These are phyloP conservation scores for Nicotiana undulata DNA, from an alignment of 257 asterid species.

Conservation along the genomic window DNA sequence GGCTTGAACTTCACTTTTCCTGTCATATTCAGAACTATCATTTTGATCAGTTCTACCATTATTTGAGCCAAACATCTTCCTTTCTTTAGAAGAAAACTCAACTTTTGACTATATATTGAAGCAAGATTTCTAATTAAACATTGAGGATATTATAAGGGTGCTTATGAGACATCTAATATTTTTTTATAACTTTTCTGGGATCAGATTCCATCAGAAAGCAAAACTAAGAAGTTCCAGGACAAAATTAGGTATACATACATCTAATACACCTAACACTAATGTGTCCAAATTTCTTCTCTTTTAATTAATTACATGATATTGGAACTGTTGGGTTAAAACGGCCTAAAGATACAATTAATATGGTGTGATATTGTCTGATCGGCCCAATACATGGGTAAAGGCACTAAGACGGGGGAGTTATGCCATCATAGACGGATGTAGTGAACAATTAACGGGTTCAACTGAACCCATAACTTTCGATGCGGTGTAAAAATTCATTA, in stretches of 20 bases:
- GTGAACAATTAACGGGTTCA: too few relatives aligned
- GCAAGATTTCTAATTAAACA: background rate
- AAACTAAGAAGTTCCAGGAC: background rate
- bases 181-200: background rate
- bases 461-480: too few relatives aligned
- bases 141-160: background rate
- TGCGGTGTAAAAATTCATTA: too few relatives aligned
- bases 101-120: background rate
- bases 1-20: constrained; percentile 6
- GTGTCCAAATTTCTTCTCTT: background rate
- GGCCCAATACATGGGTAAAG: too few relatives aligned
- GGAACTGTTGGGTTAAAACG: background rate
- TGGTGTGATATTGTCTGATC: too few relatives aligned
- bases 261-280: background rate
- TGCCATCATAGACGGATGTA: too few relatives aligned
- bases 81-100: background rate
- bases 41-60: background rate
- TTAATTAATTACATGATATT: background rate
- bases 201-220: background rate
- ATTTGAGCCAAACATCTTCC: background rate
- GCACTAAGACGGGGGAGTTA: too few relatives aligned
- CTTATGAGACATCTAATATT: background rate
- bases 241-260: background rate
- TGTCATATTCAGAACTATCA: background rate
- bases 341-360: too few relatives aligned